A percentile compares a stretch with the other conserved stretches of the same genome.
These are phyloP conservation scores for Candida manassasensis DNA, from an alignment of 805 yeast genomes.

Conservation along the genomic window DNA sequence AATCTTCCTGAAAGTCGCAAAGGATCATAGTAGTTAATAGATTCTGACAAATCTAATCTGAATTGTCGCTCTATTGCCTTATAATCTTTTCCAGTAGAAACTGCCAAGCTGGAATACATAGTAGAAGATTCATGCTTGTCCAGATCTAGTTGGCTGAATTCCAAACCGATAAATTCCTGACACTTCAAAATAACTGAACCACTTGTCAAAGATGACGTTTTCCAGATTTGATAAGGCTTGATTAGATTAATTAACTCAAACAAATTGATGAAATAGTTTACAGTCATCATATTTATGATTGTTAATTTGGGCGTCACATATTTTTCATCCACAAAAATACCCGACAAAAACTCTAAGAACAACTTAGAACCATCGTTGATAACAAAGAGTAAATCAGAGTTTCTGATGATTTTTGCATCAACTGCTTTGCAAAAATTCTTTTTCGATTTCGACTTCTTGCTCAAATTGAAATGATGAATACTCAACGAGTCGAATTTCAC, in stretches of 20 bases:
- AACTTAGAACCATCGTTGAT: constrained; percentile 35
- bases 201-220: constrained; percentile 28
- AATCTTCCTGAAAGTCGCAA: constrained; percentile 24
- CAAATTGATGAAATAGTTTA: constrained; percentile 36
- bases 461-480: constrained; percentile 14
- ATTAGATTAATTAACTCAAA: constrained; percentile 30
- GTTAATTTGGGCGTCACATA: constrained; percentile 23
- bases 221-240: constrained; percentile 38
- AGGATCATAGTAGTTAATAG: constrained; percentile 24
- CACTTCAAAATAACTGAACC: constrained; percentile 20
- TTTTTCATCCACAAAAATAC: constrained; percentile 10
- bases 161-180: constrained; percentile 24
- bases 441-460: not conserved
- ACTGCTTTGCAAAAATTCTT: not conserved
- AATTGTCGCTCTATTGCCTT: constrained; percentile 23
- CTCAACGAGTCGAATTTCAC: constrained; percentile 11
- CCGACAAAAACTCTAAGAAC: constrained; percentile 21
- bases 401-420: constrained; percentile 13
- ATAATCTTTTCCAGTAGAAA: constrained; percentile 22
- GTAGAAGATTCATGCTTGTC: constrained; percentile 5
- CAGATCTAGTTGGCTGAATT: constrained; percentile 9
- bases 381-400: constrained; percentile 27
- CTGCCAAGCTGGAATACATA: constrained; percentile 20
- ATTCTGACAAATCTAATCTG: constrained; percentile 24
- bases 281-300: constrained; percentile 35